Evolutionary conservation across 208 protist genomes (phyloP).

Genomic region (Trypanosoma mega): DNA sequence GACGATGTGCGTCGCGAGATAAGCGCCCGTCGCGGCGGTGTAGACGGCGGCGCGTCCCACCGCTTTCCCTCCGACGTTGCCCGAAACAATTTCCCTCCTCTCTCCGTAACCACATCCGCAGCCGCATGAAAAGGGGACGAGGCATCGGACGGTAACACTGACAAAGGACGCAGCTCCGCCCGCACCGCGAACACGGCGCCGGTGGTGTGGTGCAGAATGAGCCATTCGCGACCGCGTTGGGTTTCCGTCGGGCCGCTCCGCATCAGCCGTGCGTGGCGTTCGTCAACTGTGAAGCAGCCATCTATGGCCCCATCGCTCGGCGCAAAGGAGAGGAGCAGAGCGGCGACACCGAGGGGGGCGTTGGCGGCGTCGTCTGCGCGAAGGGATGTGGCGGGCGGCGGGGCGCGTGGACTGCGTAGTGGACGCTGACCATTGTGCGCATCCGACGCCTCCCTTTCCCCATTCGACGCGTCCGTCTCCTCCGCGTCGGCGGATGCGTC

Average conservation of each 20-base stretch:
- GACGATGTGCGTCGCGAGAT: too few species aligned
- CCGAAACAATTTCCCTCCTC: too few species aligned
- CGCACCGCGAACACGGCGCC: slow-evolving; percentile 19
- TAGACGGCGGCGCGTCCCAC: too few species aligned
- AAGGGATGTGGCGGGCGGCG: slow-evolving; percentile 8
- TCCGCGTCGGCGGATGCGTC: too few species aligned
- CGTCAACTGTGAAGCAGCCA: slow-evolving; percentile 30
- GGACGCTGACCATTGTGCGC: not conserved
- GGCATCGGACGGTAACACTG: too few species aligned
- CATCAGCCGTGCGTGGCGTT: slow-evolving; percentile 17
- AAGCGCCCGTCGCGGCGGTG: too few species aligned
- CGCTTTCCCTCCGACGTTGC: too few species aligned
- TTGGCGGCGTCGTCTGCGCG: not conserved
- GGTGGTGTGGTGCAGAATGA: slow-evolving; percentile 27
- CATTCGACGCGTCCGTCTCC: not conserved
- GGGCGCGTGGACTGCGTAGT: not conserved
- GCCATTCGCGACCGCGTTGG: slow-evolving; percentile 22
- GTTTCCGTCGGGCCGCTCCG: slow-evolving; percentile 17
- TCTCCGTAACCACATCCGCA: not conserved
- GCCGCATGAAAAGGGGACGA: not conserved
- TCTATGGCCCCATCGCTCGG: slow-evolving; percentile 15
- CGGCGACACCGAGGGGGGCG: slow-evolving; percentile 1
- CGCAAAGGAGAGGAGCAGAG: slow-evolving; percentile 27
- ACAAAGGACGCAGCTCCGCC: slow-evolving; percentile 5
- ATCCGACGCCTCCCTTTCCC: not conserved